These are phyloP conservation scores for Colletotrichum simmondsii DNA, from an alignment of 2,329 filamentous ascomycete species.

Conservation along the genomic window DNA sequence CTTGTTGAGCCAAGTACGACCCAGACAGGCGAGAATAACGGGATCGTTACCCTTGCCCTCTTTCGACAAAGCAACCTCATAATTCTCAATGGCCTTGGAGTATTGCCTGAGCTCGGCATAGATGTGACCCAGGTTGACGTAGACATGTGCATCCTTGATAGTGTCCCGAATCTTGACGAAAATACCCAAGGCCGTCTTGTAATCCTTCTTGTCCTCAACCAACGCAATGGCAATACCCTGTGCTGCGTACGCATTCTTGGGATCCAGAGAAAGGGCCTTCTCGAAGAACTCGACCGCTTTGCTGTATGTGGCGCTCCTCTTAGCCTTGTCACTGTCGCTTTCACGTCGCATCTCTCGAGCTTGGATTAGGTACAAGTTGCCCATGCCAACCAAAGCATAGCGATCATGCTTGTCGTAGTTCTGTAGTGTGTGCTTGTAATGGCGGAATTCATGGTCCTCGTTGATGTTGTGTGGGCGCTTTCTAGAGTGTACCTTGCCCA, in stretches of 20 bases:
- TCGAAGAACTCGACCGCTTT: conserved; percentile 98
- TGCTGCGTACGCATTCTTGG: conserved; percentile 94
- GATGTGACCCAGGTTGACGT: conserved; percentile 92
- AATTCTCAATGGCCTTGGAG: conserved; percentile 91
- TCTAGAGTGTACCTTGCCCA: conserved; percentile 82
- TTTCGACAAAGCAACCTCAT: conserved; percentile 85
- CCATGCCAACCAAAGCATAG: conserved; percentile 97
- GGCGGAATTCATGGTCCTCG: conserved; percentile 91
- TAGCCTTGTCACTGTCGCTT: conserved; percentile 89
- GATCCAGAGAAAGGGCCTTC: conserved; percentile 94
- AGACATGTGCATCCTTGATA: conserved; percentile 86
- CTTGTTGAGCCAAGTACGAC: conserved; percentile 86
- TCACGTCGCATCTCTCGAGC: conserved; percentile 95
- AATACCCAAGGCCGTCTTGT: conserved; percentile 82
- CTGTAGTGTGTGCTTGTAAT: conserved; percentile 96
- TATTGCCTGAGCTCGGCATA: conserved; percentile 92
- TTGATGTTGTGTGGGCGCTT: conserved; percentile 83
- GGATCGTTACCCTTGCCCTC: conserved; percentile 80
- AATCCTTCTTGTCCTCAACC: conserved; percentile 93
- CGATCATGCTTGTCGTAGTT: conserved; percentile 96
- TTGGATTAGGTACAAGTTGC: conserved; percentile 87
- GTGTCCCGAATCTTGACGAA: conserved; percentile 93
- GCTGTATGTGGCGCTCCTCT: conserved; percentile 85
- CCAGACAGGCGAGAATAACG: conserved; percentile 84
- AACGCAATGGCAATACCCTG: conserved; percentile 96